These are phyloP conservation scores for Rosa hybrid DNA, from an alignment of 331 rosid species.

Conservation along the genomic window DNA sequence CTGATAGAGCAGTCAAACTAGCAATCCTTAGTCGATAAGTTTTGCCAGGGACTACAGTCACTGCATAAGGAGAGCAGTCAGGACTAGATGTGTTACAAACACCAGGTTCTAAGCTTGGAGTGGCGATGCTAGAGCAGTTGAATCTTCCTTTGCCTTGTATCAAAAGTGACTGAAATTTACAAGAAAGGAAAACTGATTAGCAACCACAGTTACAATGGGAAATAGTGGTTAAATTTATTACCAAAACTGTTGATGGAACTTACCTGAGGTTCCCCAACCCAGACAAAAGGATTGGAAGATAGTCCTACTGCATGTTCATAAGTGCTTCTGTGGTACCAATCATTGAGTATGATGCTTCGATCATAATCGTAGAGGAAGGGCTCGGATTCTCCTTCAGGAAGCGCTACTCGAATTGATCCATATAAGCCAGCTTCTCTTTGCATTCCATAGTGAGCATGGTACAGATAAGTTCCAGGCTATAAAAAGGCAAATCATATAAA, in stretches of 20 bases:
- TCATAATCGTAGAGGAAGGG: slow-evolving; percentile 73
- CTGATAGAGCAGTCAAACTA: slow-evolving; percentile 73
- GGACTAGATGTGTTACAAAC: slow-evolving; percentile 55
- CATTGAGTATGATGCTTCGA: slow-evolving; percentile 65
- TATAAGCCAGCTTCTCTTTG: slow-evolving; percentile 78
- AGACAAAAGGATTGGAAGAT: slow-evolving; percentile 43
- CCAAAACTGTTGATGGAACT: neutral
- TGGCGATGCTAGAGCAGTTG: slow-evolving; percentile 47
- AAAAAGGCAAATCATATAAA: neutral
- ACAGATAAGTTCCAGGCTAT: slow-evolving; percentile 74
- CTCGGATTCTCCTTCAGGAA: slow-evolving; percentile 54
- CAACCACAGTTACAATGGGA: neutral
- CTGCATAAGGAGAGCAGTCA: slow-evolving; percentile 58
- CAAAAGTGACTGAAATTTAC: slow-evolving; percentile 61
- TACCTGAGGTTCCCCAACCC: slow-evolving; percentile 87
- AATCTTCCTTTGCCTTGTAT: slow-evolving; percentile 82
- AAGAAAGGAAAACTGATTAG: slow-evolving; percentile 9
- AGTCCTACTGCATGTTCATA: slow-evolving; percentile 64
- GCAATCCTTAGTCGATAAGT: slow-evolving; percentile 66
- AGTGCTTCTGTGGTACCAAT: slow-evolving; percentile 75
- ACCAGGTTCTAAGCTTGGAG: slow-evolving; percentile 30
- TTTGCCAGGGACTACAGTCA: slow-evolving; percentile 59
- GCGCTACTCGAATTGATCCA: slow-evolving; percentile 63
- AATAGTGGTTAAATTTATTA: neutral
- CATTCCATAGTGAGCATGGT: slow-evolving; percentile 75